These are phyloP conservation scores for Aspergillus olivimuriae DNA, from an alignment of 495 filamentous ascomycete genomes.

Conservation along the genomic window DNA sequence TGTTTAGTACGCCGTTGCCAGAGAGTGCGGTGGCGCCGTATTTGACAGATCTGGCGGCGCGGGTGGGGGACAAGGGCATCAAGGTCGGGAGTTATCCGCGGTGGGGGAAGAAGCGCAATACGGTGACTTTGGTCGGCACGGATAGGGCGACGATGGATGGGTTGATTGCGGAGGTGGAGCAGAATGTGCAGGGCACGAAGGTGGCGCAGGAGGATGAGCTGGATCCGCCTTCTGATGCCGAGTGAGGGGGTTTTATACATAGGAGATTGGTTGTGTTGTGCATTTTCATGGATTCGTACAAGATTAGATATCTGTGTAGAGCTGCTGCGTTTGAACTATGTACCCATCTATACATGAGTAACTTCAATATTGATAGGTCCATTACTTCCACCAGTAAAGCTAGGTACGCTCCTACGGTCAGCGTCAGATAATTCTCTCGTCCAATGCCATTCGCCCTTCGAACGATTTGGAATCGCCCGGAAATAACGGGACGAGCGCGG, in stretches of 20 bases:
- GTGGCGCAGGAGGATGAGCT: slow-evolving; percentile 55
- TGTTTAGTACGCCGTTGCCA: slow-evolving; percentile 78
- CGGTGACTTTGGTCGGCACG: slow-evolving; percentile 81
- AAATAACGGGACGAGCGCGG: no score
- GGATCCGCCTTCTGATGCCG: slow-evolving; percentile 34
- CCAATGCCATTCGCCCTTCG: no score
- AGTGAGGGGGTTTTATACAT: slow-evolving; percentile 2
- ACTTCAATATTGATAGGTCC: no score
- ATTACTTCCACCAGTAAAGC: no score
- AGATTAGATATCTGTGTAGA: background rate
- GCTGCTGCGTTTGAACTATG: no score
- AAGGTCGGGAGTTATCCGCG: slow-evolving; percentile 97
- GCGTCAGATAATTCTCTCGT: no score
- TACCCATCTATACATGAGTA: no score
- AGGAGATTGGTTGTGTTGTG: background rate
- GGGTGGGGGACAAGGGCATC: slow-evolving; percentile 63
- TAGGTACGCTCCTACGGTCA: no score
- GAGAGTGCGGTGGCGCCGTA: slow-evolving; percentile 82
- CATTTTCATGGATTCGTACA: background rate
- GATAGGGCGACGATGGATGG: slow-evolving; percentile 57
- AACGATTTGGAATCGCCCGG: no score
- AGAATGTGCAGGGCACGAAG: slow-evolving; percentile 49
- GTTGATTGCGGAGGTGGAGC: slow-evolving; percentile 55
- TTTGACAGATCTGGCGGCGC: slow-evolving; percentile 68
- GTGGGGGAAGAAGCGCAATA: slow-evolving; percentile 84